Conservation (phyloP, 805 yeast genomes). For the Candida sakaeoensis region DNA sequence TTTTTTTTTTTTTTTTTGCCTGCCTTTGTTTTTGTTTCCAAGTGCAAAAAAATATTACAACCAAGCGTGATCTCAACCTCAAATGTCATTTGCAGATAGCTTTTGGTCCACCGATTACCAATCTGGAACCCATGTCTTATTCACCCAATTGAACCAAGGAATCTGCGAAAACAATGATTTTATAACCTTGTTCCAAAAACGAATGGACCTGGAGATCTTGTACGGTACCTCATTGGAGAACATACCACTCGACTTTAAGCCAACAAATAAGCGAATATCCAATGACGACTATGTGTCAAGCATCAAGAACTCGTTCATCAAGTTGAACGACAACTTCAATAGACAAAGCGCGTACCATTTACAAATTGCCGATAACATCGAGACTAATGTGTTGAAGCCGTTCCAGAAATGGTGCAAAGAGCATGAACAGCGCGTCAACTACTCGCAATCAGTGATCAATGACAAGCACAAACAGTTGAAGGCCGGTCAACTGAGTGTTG, state of each 20-base stretch:
- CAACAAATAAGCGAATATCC: constrained; percentile 39
- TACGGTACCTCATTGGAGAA: constrained; percentile 57
- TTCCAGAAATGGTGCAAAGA: constrained; percentile 72
- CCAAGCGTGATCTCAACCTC: neutral
- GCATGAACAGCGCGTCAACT: constrained; percentile 63
- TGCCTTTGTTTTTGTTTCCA: neutral
- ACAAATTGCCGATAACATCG: constrained; percentile 59
- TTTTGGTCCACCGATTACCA: constrained; percentile 73
- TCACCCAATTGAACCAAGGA: constrained; percentile 56
- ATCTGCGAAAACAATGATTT: constrained; percentile 69
- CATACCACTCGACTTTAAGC: constrained; percentile 33
- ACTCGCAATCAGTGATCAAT: constrained; percentile 51
- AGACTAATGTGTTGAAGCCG: constrained; percentile 60
- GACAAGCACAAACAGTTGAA: constrained; percentile 52
- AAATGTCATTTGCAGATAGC: constrained; percentile 64
- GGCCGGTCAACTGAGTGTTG: constrained; percentile 44
- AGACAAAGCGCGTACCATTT: constrained; percentile 58
- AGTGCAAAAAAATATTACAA: neutral
- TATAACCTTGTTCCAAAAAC: constrained; percentile 55
- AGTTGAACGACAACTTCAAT: constrained; percentile 50
- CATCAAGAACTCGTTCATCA: constrained; percentile 58
- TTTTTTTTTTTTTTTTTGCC: constrained; percentile 1
- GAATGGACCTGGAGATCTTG: constrained; percentile 68
- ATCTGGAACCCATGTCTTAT: constrained; percentile 49
- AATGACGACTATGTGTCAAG: constrained; percentile 62